Evolutionary conservation across 352 stramenopile species (phyloP).

Genomic region (Phytophthora citrophthora): DNA sequence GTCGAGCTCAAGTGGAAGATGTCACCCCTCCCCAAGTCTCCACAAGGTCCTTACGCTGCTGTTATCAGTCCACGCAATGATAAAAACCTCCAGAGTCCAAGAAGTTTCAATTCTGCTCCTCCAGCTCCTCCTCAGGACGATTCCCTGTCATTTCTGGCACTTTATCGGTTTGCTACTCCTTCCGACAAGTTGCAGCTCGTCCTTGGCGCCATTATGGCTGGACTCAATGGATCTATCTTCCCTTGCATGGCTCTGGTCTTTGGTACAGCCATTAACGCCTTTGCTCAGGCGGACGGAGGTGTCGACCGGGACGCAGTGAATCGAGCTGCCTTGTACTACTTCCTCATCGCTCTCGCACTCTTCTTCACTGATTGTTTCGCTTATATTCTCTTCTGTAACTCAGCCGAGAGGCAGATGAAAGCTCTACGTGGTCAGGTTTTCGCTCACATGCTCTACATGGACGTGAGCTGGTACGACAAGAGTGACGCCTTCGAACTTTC

Average conservation of each 20-base stretch:
- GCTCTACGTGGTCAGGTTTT: slow-evolving; percentile 34
- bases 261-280: slow-evolving; percentile 49
- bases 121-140: slow-evolving; percentile 1
- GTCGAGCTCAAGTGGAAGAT: slow-evolving; percentile 7
- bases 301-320: slow-evolving; percentile 35
- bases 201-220: slow-evolving; percentile 37
- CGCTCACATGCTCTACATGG: slow-evolving; percentile 47
- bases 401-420: slow-evolving; percentile 49
- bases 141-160: slow-evolving; percentile 23
- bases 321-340: slow-evolving; percentile 36
- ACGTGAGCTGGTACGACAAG: slow-evolving; percentile 50
- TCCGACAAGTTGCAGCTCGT: slow-evolving; percentile 39
- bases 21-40: slow-evolving; percentile 2
- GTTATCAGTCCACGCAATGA: background rate
- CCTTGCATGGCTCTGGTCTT: slow-evolving; percentile 63
- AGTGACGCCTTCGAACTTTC: slow-evolving; percentile 38
- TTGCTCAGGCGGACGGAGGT: slow-evolving; percentile 32
- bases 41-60: background rate
- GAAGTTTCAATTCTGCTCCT: background rate
- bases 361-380: slow-evolving; percentile 29
- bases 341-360: slow-evolving; percentile 37
- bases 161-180: slow-evolving; percentile 46
- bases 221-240: slow-evolving; percentile 51
- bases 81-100: background rate
- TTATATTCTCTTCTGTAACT: slow-evolving; percentile 18